A percentile compares a stretch with the other conserved stretches of the same genome.
These are phyloP conservation scores for Plectosphaerella sp. DNA, from an alignment of 2,329 filamentous ascomycete genomes.

Conservation along the genomic window DNA sequence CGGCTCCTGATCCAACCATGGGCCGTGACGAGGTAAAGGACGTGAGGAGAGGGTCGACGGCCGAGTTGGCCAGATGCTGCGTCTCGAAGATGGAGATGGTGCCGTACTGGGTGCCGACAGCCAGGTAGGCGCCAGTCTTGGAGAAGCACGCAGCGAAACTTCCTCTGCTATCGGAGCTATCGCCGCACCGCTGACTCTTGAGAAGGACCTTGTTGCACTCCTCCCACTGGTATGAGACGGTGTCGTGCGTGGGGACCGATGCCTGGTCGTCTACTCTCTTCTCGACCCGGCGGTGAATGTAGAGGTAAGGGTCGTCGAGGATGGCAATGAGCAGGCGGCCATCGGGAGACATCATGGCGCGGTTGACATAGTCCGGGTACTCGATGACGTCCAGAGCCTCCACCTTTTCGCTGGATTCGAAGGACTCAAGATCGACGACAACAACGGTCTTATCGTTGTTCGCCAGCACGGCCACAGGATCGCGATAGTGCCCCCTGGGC, in stretches of 20 bases:
- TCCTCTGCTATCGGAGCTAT: constrained; percentile 53
- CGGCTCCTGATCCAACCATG: constrained; percentile 66
- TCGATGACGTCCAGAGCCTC: constrained; percentile 65
- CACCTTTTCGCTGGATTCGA: constrained; percentile 34
- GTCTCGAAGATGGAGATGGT: constrained; percentile 72
- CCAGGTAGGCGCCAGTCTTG: constrained; percentile 64
- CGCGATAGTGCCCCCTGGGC: constrained; percentile 35
- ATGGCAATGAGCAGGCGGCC: constrained; percentile 77
- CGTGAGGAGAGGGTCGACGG: constrained; percentile 62
- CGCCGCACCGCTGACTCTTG: constrained; percentile 51
- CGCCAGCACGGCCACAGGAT: constrained; percentile 65
- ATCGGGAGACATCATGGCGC: constrained; percentile 88
- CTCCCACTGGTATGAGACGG: constrained; percentile 43
- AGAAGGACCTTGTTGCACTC: constrained; percentile 48
- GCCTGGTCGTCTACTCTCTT: constrained; percentile 24
- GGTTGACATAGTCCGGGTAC: constrained; percentile 85
- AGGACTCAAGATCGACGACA: constrained; percentile 70
- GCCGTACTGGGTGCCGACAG: constrained; percentile 76
- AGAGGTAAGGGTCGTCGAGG: constrained; percentile 81
- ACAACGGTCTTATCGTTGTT: constrained; percentile 92
- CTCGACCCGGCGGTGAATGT: constrained; percentile 64
- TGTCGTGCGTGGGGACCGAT: constrained; percentile 16
- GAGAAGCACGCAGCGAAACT: constrained; percentile 80
- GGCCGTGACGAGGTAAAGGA: constrained; percentile 76
- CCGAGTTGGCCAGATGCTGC: constrained; percentile 34